phyloP scores from a whole-genome alignment of 2,329 filamentous ascomycete species.

The Fusarium xylarioides region DNA sequence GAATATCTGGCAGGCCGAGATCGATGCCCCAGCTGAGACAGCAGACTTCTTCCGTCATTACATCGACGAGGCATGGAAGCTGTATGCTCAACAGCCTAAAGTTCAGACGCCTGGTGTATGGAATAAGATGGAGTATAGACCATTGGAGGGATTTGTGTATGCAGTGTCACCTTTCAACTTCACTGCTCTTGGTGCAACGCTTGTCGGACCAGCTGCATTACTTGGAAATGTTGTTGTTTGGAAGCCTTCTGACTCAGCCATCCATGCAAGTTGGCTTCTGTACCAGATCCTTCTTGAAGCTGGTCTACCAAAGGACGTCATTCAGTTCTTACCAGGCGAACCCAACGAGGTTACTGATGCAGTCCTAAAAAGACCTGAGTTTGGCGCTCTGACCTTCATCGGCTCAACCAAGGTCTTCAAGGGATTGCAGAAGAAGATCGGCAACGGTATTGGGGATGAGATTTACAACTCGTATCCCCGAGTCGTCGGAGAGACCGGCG shows the following conservation, averaged over 20 bases:
- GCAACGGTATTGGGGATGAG: slow-evolving; percentile 45
- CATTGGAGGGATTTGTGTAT: slow-evolving; percentile 54
- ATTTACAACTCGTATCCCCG: slow-evolving; percentile 50
- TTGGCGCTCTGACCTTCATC: slow-evolving; percentile 50
- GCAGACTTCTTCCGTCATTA: slow-evolving; percentile 49
- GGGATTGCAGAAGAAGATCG: slow-evolving; percentile 45
- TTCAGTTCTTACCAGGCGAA: slow-evolving; percentile 52
- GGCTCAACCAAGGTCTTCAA: slow-evolving; percentile 52
- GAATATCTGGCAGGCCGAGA: slow-evolving; percentile 35
- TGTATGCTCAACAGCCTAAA: slow-evolving; percentile 21
- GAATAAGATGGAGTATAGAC: slow-evolving; percentile 47
- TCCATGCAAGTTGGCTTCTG: slow-evolving; percentile 49
- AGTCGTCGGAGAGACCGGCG: slow-evolving; percentile 60
- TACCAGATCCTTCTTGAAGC: slow-evolving; percentile 53
- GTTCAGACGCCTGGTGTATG: slow-evolving; percentile 15
- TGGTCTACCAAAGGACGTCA: slow-evolving; percentile 49
- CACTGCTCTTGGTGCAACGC: slow-evolving; percentile 51
- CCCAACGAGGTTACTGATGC: slow-evolving; percentile 48
- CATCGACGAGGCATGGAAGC: slow-evolving; percentile 29
- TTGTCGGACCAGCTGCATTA: slow-evolving; percentile 48
- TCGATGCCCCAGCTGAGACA: slow-evolving; percentile 30
- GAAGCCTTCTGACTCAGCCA: slow-evolving; percentile 50
- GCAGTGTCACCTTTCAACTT: slow-evolving; percentile 55
- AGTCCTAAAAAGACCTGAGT: slow-evolving; percentile 48
- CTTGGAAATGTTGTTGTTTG: slow-evolving; percentile 54